Percentiles rank a stretch among this genome's conserved stretches.
phyloP scores from a whole-genome alignment of 2,329 filamentous ascomycete genomes.

The Fusarium staphyleae region DNA sequence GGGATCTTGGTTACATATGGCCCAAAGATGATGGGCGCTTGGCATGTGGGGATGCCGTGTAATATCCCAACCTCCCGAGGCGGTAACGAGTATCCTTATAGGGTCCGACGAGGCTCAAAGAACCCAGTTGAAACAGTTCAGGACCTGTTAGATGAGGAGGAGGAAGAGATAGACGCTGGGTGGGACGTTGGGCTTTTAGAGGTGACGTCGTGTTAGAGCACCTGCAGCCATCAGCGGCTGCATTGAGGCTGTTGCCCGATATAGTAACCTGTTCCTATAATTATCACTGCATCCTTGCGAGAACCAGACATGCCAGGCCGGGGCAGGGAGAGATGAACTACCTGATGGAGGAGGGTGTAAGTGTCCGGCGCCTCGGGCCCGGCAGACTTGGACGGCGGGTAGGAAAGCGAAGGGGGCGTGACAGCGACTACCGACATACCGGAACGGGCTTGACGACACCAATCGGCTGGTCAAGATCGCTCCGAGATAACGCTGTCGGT shows the following conservation, averaged over 20 bases:
- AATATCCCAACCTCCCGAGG: conserved; percentile 4
- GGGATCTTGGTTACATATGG: neutral
- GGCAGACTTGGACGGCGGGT: conserved; percentile 13
- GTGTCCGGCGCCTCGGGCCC: conserved; percentile 13
- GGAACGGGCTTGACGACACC: conserved; percentile 23
- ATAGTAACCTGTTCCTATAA: conserved; percentile 44
- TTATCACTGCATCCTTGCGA: conserved; percentile 16
- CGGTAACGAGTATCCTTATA: conserved; percentile 10
- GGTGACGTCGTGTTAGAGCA: conserved; percentile 37
- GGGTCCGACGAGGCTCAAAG: conserved; percentile 3
- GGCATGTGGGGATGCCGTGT: conserved; percentile 13
- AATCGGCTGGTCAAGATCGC: conserved; percentile 28
- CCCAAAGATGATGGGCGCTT: conserved; percentile 15
- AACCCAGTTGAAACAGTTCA: conserved; percentile 11
- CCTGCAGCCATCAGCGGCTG: conserved; percentile 45
- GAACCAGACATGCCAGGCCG: conserved; percentile 7
- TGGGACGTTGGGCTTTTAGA: conserved; percentile 10
- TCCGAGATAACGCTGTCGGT: conserved; percentile 25
- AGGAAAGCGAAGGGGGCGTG: neutral
- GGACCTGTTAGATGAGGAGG: conserved; percentile 3
- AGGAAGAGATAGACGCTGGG: conserved; percentile 30
- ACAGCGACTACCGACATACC: conserved; percentile 20
- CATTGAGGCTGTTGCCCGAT: conserved; percentile 49
- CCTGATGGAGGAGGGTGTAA: conserved; percentile 15
- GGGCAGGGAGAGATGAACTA: conserved; percentile 8